Conservation (phyloP, 148 eudicot species). For the Amaranthus palmeri region DNA sequence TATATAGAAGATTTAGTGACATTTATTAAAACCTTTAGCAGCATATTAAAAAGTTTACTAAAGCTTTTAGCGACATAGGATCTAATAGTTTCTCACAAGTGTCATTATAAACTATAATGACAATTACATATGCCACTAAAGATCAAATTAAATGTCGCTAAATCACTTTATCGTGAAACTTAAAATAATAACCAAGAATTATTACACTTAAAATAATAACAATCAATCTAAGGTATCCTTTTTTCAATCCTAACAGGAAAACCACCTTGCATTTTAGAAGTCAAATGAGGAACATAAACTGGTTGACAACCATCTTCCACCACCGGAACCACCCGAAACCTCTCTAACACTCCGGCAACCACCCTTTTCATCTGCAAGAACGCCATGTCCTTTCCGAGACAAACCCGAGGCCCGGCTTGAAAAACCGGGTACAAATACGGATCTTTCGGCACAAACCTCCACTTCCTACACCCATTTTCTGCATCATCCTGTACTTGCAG, state of each 20-base stretch:
- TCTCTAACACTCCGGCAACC: constrained; percentile 30
- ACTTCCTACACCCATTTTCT: background rate
- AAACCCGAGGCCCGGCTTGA: constrained; percentile 50
- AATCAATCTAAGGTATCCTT: constrained; percentile 13
- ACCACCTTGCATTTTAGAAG: constrained; percentile 45
- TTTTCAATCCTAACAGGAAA: constrained; percentile 30
- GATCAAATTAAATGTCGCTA: no score
- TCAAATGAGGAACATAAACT: constrained; percentile 22
- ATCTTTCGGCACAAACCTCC: constrained; percentile 30
- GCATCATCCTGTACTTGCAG: constrained; percentile 18
- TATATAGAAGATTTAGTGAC: no score
- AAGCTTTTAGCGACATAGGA: no score
- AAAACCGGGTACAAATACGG: constrained; percentile 40
- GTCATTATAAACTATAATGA: no score
- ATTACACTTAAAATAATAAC: no score
- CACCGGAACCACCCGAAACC: constrained; percentile 38
- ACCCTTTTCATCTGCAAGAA: constrained; percentile 50
- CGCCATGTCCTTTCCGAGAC: constrained; percentile 50
- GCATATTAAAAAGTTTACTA: no score
- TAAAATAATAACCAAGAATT: no score
- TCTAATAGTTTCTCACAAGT: no score
- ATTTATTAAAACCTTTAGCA: no score
- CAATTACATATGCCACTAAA: no score
- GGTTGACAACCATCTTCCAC: constrained; percentile 37
- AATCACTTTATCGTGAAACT: no score